Percentiles rank a stretch among this genome's conserved stretches.
phyloP scores from a whole-genome alignment of 108 stramenopile genomes.

The Fragilariopsis cylindrus region DNA sequence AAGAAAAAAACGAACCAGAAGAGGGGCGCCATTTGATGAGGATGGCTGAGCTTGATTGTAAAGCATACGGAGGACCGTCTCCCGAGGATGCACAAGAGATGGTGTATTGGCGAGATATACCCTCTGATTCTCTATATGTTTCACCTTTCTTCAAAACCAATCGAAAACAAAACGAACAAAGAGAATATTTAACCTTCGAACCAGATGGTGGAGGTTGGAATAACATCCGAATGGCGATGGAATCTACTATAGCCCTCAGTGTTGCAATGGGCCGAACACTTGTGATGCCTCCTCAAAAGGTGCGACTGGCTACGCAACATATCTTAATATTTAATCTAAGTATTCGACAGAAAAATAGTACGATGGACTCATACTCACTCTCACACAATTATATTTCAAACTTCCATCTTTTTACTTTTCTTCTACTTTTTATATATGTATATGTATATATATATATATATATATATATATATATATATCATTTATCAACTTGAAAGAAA shows the following conservation, averaged over 20 bases:
- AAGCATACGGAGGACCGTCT: constrained; percentile 33
- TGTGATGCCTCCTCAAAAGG: constrained; percentile 56
- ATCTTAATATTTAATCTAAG: no score
- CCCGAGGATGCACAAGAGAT: constrained; percentile 56
- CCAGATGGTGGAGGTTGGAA: constrained; percentile 66
- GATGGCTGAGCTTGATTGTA: constrained; percentile 37
- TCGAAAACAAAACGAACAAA: background rate
- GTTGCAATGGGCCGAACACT: constrained; percentile 80
- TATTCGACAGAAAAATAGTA: no score
- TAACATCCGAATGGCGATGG: constrained; percentile 75
- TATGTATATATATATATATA: no score
- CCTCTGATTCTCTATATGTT: constrained; percentile 50
- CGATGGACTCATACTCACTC: no score
- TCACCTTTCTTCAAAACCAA: constrained; percentile 48
- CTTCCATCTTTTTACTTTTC: no score
- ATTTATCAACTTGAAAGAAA: background rate
- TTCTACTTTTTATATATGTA: no score
- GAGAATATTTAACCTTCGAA: constrained; percentile 85
- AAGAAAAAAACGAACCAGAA: background rate
- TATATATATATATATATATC: no score
- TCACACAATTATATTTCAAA: no score
- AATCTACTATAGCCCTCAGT: constrained; percentile 76
- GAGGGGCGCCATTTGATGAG: background rate
- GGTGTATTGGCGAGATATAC: constrained; percentile 86
- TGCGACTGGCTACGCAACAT: no score